Conservation (phyloP, 495 filamentous ascomycete genomes). For the Aspergillus nidulans region DNA sequence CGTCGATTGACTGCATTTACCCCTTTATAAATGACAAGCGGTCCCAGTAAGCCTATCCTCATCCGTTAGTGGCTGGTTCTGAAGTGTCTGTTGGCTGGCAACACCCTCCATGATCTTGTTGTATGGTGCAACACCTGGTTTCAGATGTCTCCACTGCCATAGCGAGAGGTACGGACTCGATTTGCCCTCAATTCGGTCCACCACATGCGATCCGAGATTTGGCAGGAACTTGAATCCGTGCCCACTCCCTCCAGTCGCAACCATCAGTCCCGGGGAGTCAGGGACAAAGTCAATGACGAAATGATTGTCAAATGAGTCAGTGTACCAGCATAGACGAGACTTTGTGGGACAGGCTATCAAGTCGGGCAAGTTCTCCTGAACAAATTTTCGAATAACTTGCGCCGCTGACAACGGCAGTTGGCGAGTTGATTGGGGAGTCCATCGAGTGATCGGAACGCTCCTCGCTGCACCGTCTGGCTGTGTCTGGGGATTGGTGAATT, state of each 20-base stretch:
- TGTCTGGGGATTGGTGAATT: conserved; percentile 30
- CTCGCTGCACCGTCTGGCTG: conserved; percentile 27
- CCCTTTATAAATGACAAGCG: no score
- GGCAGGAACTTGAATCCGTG: conserved; percentile 81
- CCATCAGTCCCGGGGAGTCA: conserved; percentile 52
- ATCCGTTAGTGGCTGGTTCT: no score
- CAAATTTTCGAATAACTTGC: conserved; percentile 23
- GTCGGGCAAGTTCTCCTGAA: conserved; percentile 32
- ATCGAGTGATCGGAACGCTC: conserved; percentile 34
- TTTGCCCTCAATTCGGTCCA: no score
- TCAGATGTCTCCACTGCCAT: no score
- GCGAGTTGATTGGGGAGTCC: conserved; percentile 16
- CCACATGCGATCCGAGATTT: conserved; percentile 44
- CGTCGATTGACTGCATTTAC: no score
- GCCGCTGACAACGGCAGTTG: conserved; percentile 11
- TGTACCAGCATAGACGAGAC: conserved; percentile 78
- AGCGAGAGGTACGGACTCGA: no score
- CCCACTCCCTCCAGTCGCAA: conserved; percentile 71
- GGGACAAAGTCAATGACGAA: conserved; percentile 65
- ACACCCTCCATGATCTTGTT: no score
- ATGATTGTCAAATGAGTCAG: conserved; percentile 63
- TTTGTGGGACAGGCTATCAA: conserved; percentile 22
- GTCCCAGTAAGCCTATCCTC: no score
- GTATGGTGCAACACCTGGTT: no score
- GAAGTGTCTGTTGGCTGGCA: no score